Conservation (phyloP, 1,139 yeast species). For the Insectozyma bohioensis region DNA sequence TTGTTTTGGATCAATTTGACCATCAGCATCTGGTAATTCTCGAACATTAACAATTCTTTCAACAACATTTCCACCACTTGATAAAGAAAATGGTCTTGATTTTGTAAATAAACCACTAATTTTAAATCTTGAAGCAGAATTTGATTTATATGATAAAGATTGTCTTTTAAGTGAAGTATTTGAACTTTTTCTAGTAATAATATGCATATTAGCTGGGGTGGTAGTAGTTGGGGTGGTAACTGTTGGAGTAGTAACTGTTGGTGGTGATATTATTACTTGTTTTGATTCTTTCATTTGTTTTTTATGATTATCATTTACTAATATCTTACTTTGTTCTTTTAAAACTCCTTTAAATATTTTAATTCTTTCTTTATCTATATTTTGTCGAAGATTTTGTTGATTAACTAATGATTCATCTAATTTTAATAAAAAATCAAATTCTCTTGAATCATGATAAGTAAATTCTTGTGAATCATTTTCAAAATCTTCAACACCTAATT, state of each 20-base stretch:
- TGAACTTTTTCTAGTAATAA: constrained; percentile 33
- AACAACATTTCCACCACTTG: constrained; percentile 28
- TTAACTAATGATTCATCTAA: constrained; percentile 38
- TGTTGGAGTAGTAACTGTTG: not conserved
- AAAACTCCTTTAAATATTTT: constrained; percentile 34
- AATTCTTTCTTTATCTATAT: constrained; percentile 27
- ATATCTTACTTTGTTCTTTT: constrained; percentile 35
- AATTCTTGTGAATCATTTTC: constrained; percentile 18
- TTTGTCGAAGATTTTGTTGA: constrained; percentile 18
- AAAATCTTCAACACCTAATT: constrained; percentile 39
- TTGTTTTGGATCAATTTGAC: constrained; percentile 41
- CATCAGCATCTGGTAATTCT: constrained; percentile 60
- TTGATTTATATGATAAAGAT: constrained; percentile 42
- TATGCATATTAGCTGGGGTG: constrained; percentile 7
- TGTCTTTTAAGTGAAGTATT: constrained; percentile 38
- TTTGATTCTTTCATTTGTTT: constrained; percentile 23
- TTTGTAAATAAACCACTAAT: constrained; percentile 45
- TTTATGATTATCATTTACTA: constrained; percentile 36
- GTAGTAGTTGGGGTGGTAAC: constrained; percentile 2
- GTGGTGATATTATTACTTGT: not conserved
- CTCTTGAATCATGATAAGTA: constrained; percentile 38
- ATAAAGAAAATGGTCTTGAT: constrained; percentile 35
- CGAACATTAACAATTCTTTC: constrained; percentile 53
- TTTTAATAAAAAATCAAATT: constrained; percentile 46
- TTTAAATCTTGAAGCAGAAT: constrained; percentile 41